Base-by-base conservation (phyloP, 208 protist species). In the Wallacemonas collosoma region DNA sequence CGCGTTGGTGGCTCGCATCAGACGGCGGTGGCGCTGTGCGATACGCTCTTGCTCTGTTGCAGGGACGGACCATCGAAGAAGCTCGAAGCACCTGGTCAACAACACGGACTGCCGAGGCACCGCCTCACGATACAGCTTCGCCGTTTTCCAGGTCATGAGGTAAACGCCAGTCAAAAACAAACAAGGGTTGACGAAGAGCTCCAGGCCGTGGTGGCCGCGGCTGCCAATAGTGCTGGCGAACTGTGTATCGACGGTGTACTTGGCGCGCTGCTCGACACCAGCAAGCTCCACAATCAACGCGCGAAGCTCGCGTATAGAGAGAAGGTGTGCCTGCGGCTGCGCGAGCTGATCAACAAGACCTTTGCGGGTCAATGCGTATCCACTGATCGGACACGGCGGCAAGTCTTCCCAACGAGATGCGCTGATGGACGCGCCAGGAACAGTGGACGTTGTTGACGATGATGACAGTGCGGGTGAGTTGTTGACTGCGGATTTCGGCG, bases 1-100 rank as follows among this genome's bases (percentile, higher is more conserved):
- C 26, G 86, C 76, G 70, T 93, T 93, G 17, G 88, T 95, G 26
- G 86, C 88, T 47, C 86, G 87, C 77, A 95, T 75, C 12, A 90
- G 56, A 35, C 83, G 78, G 11, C 81, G 83, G 75, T 95, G 82
- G 15, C 79, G 79, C 53, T 83, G 83, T 45, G 90, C 86, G 26
- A 95, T n/a, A 11, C 55, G 55, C 69, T 95, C 90, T 11, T 82
- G 75, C 71, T 88, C 56, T 8, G 60, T 69, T 26, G 77, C 77
- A 3, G 80, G 72, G 56, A 87, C n/a, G 36, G 77, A 76, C 71
- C 79, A 71, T 14, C 75, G 79, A 68, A 88, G 51, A 50, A 91
- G 36, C 9, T 65, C 55, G 41, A 87, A 56, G 35, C 82, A 6
- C 50, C 71, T 63, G 1, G 80, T 89, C 39, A 95, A 84, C 2